Base-by-base conservation (phyloP, 1,284 basidiomycete genomes). In the Trametes pubescens region DNA sequence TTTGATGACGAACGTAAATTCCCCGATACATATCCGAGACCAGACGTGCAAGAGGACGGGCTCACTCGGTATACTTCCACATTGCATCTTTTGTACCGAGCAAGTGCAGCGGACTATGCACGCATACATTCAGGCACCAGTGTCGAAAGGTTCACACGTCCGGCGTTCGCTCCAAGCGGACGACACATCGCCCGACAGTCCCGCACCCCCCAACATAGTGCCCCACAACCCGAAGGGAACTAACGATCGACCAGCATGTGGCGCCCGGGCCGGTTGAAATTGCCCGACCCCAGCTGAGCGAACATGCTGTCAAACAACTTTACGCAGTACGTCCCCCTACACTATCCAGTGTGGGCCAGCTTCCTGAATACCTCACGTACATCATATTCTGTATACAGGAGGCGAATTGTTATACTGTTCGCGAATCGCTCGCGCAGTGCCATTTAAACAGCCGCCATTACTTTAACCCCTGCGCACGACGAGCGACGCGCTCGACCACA, bases 241-340 rank as follows among this genome's bases (percentile, higher is more conserved):
- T 59, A 18, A 18, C 49, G 57, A 51, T 51, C 57, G 57, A 49
- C 34, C 38, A 44, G 55, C 44, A 32, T 14, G 56, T 59, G 57
- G 57, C 57, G 57, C 44, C 57, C 57, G 57, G 48, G 38, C 57
- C 57, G 57, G 48, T 18, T 18, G 48, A 9, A 22, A 26, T 26
- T 18, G 26, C 44, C 24, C 21, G 44, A 22, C 44, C 22, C 4
- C 14, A 10, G 7, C 44, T 8, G 18, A 21, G 18, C 48, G 24
- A 40, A 57, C 13, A 40, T 18, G 56, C 22, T n/a, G 29, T n/a
- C 43, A 49, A 40, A 57, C 47, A 57, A 29, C 16, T 32, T 37
- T 40, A 38, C 29, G 53, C 21, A 26, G 40, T 43, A n/a, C 8
- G 40, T 43, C 18, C 37, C 5, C 14, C 10, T n/a, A n/a, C n/a